Conservation (phyloP, 129 eudicot species). For the Chrysanthemum lavandulifolium region DNA sequence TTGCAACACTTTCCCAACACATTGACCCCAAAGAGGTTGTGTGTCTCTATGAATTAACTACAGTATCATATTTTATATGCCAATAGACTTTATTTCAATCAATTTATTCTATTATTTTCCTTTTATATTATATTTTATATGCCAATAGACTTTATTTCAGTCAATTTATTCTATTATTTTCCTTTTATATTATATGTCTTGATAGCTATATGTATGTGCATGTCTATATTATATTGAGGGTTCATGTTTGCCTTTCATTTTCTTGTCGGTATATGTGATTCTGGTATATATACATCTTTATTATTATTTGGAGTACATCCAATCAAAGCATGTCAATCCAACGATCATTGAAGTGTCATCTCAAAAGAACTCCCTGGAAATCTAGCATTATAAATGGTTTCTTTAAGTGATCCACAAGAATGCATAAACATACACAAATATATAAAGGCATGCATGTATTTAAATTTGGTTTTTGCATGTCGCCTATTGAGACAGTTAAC, state of each 20-base stretch:
- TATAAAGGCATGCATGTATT: neutral
- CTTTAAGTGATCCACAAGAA: conserved; percentile 10
- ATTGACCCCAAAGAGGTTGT: conserved; percentile 5
- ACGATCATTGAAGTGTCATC: conserved; percentile 12
- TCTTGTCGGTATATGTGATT: neutral
- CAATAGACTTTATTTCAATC: neutral
- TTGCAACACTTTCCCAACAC: conserved; percentile 6
- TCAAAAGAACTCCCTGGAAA: conserved; percentile 8
- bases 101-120: neutral
- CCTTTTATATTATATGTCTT: neutral
- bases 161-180: neutral
- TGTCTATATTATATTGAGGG: neutral
- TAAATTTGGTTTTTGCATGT: too few species aligned
- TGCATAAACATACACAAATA: neutral
- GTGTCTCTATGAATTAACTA: conserved; percentile 1
- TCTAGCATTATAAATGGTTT: neutral
- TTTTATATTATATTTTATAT: neutral
- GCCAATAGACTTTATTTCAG: neutral
- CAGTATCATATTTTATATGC: neutral
- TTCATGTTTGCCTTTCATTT: neutral
- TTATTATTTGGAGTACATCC: neutral
- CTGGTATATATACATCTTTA: neutral
- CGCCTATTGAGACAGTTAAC: too few species aligned
- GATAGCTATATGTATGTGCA: neutral
- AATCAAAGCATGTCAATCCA: conserved; percentile 12